Evolutionary conservation across 2,329 filamentous ascomycete species (phyloP), one percentile per base, ranked within the genome.

Genomic region (Acephala macrosclerotiorum): DNA sequence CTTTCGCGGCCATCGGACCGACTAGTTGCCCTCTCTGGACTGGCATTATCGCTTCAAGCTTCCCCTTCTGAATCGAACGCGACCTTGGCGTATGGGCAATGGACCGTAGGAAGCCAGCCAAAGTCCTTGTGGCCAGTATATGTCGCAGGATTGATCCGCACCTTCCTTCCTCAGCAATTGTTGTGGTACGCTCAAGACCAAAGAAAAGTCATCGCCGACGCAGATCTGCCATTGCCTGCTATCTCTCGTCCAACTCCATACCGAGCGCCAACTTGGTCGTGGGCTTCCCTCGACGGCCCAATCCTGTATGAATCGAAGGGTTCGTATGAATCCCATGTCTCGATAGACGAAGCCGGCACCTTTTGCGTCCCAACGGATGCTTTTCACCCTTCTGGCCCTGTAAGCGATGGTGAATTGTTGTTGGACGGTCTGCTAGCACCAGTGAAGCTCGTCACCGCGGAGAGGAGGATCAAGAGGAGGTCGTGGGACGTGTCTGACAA

Each of bases 261-360:
- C 20, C 20, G 47, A 20, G 47, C 47, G 20, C 47, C 47, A 7
- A 53, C 47, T n/a, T 53, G 47, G 47, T 53, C 47, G 12, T 53
- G 47, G 47, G 47, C 47, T 22, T 53, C 47, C 4, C 3, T 22
- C 5, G 47, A 53, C 20, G 47, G 20, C 3, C 18, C 20, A 4
- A 53, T 53, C 4, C 20, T 14, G 12, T 53, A 53, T 29, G 20
- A 53, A n/a, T 29, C 20, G 7, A 29, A 53, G 12, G 26, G 20
- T 14, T 3, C 5, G 3, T 29, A 9, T 22, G 20, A 53, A 14
- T 29, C 47, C 20, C 47, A 53, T 53, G 47, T 53, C 47, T 25
- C n/a, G 9, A 53, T 53, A 4, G 20, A 53, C 26, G 47, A 8
- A 25, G 20, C 12, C 9, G 47, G 47, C 47, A 53, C 47, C 47